Evolutionary conservation across 495 filamentous ascomycete species (phyloP), one percentile per base, ranked within the genome.

Genomic region (Sporormia fimetaria): DNA sequence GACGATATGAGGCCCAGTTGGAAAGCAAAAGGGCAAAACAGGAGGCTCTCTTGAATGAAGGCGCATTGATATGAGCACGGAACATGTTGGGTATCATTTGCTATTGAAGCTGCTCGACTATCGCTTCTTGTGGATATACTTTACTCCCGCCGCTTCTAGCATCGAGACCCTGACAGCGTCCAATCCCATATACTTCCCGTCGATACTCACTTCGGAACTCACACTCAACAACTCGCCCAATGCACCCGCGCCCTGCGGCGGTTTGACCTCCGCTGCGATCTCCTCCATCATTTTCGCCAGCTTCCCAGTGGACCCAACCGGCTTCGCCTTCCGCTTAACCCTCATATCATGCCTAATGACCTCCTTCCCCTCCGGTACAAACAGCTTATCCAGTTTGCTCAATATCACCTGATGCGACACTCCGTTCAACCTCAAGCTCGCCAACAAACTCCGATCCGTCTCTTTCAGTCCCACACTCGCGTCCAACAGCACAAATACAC

Each of bases 401-500:
- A 98, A 58, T 28, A 96, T 67, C 10, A 96, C 70, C 49, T 87
- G 76, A 47, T 84, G 86, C 10, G 73, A 71, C 9, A 90, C 73
- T 6, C 65, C 70, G 4, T 66, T 63, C 34, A 72, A 54, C 23
- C 78, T 67, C 38, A 96, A 69, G 27, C 81, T 53, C 15, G 59
- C 55, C 10, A 98, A 63, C 26, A 92, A 63, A 31, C 75, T 63
- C 7, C 67, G 43, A 59, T 98, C 90, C 3, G 63, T 71, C 12
- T 64, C 52, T 57, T 94, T 95, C 4, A 92, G 57, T n/a, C 87
- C 87, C 40, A 87, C 80, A 25, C 72, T 62, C 11, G 80, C 71
- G 60, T 94, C 87, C 3, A 98, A 68, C 20, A 98, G 69, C 31
- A 98, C 54, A 47, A 93, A 88, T 2, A 77, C 79, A n/a, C 84